phyloP scores from a whole-genome alignment of 2,329 filamentous ascomycete genomes.

The Monosporascus sp. region DNA sequence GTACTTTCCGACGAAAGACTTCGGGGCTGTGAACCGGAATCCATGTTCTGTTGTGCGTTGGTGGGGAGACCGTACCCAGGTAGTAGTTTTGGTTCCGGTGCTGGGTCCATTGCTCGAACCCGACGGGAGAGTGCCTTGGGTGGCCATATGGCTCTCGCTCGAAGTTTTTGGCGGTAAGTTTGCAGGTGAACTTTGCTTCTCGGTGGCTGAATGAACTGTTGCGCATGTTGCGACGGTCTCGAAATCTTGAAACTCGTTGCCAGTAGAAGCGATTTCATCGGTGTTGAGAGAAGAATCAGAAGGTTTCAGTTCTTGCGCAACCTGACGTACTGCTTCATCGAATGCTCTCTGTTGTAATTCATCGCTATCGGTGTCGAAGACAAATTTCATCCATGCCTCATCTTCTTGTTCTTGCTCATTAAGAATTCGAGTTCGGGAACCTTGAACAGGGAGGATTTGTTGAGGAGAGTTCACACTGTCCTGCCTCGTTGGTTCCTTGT shows the following conservation, averaged over 20 bases:
- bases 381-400: slow-evolving; percentile 25
- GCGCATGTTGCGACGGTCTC: slow-evolving; percentile 9
- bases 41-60: slow-evolving; percentile 1
- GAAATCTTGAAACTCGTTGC: background rate
- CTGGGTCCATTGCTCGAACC: slow-evolving; percentile 1
- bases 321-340: slow-evolving; percentile 19
- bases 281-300: slow-evolving; percentile 12
- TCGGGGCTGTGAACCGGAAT: slow-evolving; percentile 18
- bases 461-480: background rate
- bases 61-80: slow-evolving; percentile 12
- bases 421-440: background rate
- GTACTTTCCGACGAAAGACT: slow-evolving; percentile 22
- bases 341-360: slow-evolving; percentile 16
- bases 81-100: slow-evolving; percentile 8
- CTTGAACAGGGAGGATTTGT: background rate
- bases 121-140: slow-evolving; percentile 11
- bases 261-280: background rate
- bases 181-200: background rate
- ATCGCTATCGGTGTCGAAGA: slow-evolving; percentile 17
- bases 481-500: background rate
- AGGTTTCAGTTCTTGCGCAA: slow-evolving; percentile 19
- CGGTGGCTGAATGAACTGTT: background rate
- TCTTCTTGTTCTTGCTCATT: slow-evolving; percentile 8
- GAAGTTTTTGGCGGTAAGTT: background rate
- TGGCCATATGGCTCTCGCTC: slow-evolving; percentile 13